phyloP scores from a whole-genome alignment of 176 grass and related monocot species.

The Elaeis guineensis region DNA sequence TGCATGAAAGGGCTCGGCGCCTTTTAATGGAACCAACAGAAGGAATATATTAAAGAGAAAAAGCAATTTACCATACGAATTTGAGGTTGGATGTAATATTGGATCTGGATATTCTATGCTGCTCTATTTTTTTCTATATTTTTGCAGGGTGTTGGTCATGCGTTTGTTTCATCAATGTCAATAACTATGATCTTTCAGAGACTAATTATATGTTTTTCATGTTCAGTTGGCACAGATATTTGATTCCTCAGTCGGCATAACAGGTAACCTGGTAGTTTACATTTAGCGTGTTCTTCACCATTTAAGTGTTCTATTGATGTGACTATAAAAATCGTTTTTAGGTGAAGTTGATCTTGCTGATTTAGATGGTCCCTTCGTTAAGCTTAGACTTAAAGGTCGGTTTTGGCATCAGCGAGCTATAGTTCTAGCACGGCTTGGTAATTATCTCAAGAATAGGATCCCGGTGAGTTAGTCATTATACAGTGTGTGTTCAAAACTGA shows the following conservation, averaged over 20 bases:
- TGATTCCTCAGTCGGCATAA: conserved; percentile 76
- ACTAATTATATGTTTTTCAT: neutral
- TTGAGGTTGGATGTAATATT: too few species aligned
- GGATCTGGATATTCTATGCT: too few species aligned
- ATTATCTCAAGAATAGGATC: conserved; percentile 91
- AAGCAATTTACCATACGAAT: too few species aligned
- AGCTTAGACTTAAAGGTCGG: conserved; percentile 69
- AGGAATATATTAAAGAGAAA: too few species aligned
- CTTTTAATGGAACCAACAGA: too few species aligned
- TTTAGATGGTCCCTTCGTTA: conserved; percentile 82
- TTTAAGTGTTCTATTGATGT: neutral
- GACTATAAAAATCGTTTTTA: conserved; percentile 10
- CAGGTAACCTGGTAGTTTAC: conserved; percentile 24
- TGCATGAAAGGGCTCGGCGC: too few species aligned
- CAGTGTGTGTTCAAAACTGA: neutral
- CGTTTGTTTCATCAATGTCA: neutral
- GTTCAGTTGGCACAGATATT: conserved; percentile 86
- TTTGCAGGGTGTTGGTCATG: too few species aligned
- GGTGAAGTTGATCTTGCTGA: conserved; percentile 78
- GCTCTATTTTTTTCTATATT: too few species aligned
- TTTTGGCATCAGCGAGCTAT: conserved; percentile 78
- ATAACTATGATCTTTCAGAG: conserved; percentile 1
- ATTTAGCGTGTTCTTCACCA: too few species aligned
- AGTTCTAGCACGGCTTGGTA: conserved; percentile 59
- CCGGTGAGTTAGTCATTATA: conserved; percentile 36